phyloP scores from a whole-genome alignment of 208 protist genomes.

The Acanthamoeba castellanii region DNA sequence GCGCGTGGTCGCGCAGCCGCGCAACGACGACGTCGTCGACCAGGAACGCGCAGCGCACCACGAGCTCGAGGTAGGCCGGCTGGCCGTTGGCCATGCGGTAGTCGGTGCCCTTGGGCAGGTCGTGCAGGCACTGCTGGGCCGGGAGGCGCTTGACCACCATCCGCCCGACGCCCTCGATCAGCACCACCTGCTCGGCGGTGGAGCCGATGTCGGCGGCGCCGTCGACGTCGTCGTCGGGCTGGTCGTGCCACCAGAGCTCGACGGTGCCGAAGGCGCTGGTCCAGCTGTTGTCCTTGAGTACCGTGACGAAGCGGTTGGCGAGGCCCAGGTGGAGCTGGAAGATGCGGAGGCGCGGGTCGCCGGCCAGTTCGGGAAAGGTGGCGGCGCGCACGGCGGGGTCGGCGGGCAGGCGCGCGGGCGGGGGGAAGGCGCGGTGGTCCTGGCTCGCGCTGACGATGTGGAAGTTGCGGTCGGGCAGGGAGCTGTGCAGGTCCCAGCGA shows the following conservation, averaged over 20 bases:
- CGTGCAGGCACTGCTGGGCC: background rate
- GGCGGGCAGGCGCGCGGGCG: no score
- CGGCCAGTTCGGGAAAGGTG: background rate
- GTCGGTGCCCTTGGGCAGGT: background rate
- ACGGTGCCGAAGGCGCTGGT: background rate
- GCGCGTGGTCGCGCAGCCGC: background rate
- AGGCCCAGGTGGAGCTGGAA: slow-evolving; percentile 1
- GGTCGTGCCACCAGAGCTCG: background rate
- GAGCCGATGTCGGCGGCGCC: background rate
- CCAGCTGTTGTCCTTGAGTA: no score
- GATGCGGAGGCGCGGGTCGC: background rate
- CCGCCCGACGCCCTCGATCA: background rate
- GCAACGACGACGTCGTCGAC: background rate
- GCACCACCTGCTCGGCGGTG: background rate
- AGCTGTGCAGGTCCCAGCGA: background rate
- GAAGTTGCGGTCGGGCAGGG: background rate
- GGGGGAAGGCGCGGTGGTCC: background rate
- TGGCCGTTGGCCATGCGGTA: background rate
- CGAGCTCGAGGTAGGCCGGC: background rate
- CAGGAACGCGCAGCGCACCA: background rate
- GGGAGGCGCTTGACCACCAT: background rate
- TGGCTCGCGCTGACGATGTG: background rate
- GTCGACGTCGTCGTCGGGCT: background rate
- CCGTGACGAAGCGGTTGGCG: background rate
- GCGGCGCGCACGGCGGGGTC: background rate